Conservation (phyloP, 2,329 filamentous ascomycete species). For the Fusarium tuaranense region DNA sequence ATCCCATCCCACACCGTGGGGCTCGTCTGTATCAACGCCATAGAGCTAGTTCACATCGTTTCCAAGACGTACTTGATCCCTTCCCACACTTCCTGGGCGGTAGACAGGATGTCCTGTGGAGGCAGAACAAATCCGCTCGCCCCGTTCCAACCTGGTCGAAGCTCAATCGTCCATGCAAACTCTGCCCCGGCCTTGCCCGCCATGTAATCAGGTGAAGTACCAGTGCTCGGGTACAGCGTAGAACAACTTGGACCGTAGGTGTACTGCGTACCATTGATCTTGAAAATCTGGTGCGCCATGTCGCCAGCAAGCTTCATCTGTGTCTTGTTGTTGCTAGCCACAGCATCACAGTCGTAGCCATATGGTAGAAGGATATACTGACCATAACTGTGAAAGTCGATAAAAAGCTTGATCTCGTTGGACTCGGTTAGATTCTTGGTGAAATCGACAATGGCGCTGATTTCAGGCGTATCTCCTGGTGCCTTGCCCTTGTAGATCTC, state of each 20-base stretch:
- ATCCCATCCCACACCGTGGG: not conserved
- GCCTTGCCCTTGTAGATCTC: conserved; percentile 6
- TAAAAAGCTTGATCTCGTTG: conserved; percentile 66
- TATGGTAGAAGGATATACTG: conserved; percentile 69
- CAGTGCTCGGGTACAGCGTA: conserved; percentile 69
- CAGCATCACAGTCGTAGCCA: conserved; percentile 66
- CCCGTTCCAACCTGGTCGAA: conserved; percentile 44
- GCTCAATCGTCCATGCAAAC: conserved; percentile 55
- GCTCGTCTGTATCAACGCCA: not conserved
- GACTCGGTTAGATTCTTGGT: conserved; percentile 41
- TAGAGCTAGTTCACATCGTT: not conserved
- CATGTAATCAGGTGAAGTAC: conserved; percentile 59
- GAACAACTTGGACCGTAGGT: conserved; percentile 64
- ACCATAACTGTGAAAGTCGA: conserved; percentile 74
- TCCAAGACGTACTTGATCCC: conserved; percentile 21
- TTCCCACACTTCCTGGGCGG: conserved; percentile 27
- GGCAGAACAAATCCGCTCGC: conserved; percentile 57
- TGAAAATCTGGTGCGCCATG: conserved; percentile 11
- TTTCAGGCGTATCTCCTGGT: conserved; percentile 59
- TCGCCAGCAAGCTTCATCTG: conserved; percentile 59
- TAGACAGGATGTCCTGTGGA: conserved; percentile 55
- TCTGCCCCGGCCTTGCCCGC: conserved; percentile 54
- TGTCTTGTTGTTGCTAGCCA: conserved; percentile 58
- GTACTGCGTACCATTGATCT: conserved; percentile 19
- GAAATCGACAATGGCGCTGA: conserved; percentile 55